Base-by-base conservation (phyloP, 768 basidiomycete species). In the Amanita muscaria region DNA sequence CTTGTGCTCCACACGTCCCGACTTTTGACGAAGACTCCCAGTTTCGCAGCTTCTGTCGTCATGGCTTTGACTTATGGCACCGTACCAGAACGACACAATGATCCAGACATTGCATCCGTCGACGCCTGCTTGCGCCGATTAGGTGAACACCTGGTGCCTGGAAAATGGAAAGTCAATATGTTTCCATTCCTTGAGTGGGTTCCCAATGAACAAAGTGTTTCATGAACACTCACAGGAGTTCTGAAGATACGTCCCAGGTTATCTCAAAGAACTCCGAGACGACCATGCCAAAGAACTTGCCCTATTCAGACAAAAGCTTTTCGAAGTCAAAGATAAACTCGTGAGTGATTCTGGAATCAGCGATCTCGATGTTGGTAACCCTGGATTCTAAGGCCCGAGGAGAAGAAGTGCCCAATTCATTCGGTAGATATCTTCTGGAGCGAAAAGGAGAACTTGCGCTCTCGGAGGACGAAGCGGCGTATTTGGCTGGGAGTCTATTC, bases 401-500 rank as follows among this genome's bases (percentile, higher is more conserved):
- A 12, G 64, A 68, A 46, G 59, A 66, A 35, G 55, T 64, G 5
- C 61, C 65, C 1, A 58, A 64, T 2, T 76, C 73, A 15, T 82
- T 83, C 53, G 75, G 70, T 0, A 70, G 67, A 54, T 76, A 79
- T 48, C 68, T 82, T 19, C 59, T 81, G 1, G 73, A 79, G 50
- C 70, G 70, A n/a, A 76, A 80, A 51, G 46, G 55, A 1, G 69
- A 74, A 37, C 69, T 77, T 38, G 72, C 68, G 10, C 68, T 81
- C 11, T 69, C 76, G 2, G 64, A 75, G 43, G 64, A 74, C 44
- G 79, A 83, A 53, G 69, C 72, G 18, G 73, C 79, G 0, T 83
- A 82, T 54, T 68, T 83, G 19, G 73, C 75, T 0, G 80, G 80
- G 1, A 68, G 70, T 27, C 73, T 83, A 59, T 83, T 79, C 48